Conservation (phyloP, 495 filamentous ascomycete species). For the Bacidia gigantensis region DNA sequence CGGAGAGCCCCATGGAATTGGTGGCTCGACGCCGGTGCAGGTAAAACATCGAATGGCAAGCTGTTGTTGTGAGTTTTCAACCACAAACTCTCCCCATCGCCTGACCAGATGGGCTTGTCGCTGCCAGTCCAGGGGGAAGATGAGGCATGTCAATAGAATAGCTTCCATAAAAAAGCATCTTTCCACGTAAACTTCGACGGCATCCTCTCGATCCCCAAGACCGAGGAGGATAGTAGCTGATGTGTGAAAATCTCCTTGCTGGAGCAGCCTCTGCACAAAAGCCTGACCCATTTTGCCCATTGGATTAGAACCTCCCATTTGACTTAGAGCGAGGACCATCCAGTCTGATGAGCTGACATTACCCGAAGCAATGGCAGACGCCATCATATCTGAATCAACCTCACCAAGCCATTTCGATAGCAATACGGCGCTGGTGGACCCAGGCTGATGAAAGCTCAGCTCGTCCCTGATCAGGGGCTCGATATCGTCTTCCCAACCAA, state of each 20-base stretch:
- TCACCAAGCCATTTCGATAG: slow-evolving; percentile 89
- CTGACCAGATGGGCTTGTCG: slow-evolving; percentile 73
- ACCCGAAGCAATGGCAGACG: slow-evolving; percentile 55
- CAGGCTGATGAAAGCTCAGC: slow-evolving; percentile 52
- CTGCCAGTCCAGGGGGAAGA: slow-evolving; percentile 72
- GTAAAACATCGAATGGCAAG: slow-evolving; percentile 87
- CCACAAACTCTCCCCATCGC: slow-evolving; percentile 89
- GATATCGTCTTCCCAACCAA: slow-evolving; percentile 86
- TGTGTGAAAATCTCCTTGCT: slow-evolving; percentile 81
- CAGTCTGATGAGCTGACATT: slow-evolving; percentile 83
- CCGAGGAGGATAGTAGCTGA: slow-evolving; percentile 84
- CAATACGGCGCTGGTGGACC: slow-evolving; percentile 63
- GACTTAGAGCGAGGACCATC: slow-evolving; percentile 90
- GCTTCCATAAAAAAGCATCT: slow-evolving; percentile 87
- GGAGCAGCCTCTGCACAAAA: slow-evolving; percentile 80
- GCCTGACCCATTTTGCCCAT: slow-evolving; percentile 84
- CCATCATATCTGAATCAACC: slow-evolving; percentile 66
- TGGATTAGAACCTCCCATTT: slow-evolving; percentile 64
- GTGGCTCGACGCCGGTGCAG: slow-evolving; percentile 61
- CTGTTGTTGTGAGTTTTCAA: slow-evolving; percentile 72
- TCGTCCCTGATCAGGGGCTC: slow-evolving; percentile 78
- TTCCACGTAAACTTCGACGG: slow-evolving; percentile 91
- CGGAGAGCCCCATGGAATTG: slow-evolving; percentile 75
- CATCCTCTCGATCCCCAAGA: slow-evolving; percentile 84
- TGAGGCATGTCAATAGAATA: slow-evolving; percentile 61